A percentile compares a stretch with the other conserved stretches of the same genome.
Conservation (phyloP, 768 basidiomycete species). For the Paxillus ammoniavirescens region DNA sequence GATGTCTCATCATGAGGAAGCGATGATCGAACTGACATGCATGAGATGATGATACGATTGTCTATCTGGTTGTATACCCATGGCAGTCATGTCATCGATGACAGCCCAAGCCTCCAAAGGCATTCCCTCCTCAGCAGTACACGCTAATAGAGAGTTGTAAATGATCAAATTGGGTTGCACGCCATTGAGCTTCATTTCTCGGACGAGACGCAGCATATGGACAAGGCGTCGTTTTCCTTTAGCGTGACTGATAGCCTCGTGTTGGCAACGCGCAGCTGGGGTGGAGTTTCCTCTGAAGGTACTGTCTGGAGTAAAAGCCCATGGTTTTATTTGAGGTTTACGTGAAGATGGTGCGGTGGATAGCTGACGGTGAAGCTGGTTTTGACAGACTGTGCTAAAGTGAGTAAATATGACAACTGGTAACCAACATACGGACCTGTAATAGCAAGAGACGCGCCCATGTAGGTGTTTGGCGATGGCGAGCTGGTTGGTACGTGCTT, state of each 20-base stretch:
- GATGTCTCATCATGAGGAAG: neutral
- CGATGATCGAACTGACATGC: constrained; percentile 40
- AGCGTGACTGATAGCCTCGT: constrained; percentile 29
- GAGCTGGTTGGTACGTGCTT: neutral
- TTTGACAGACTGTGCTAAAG: neutral
- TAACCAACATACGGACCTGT: neutral
- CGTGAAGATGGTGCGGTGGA: constrained; percentile 5
- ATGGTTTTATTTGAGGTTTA: constrained; percentile 22
- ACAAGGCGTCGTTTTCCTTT: constrained; percentile 36
- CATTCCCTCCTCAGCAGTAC: constrained; percentile 42
- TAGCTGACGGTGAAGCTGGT: neutral
- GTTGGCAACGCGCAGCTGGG: constrained; percentile 31
- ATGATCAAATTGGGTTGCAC: constrained; percentile 52
- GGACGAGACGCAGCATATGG: constrained; percentile 44
- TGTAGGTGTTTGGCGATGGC: neutral
- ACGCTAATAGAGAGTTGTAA: constrained; percentile 57
- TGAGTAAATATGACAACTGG: neutral
- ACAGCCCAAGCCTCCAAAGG: constrained; percentile 61
- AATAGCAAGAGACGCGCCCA: neutral
- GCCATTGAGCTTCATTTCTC: constrained; percentile 56
- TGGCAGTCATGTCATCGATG: constrained; percentile 62
- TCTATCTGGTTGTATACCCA: constrained; percentile 47
- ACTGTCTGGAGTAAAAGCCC: constrained; percentile 25
- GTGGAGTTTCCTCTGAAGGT: constrained; percentile 25
- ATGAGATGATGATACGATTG: constrained; percentile 60